These are phyloP conservation scores for Podaxis rugospora DNA, from an alignment of 768 basidiomycete genomes.

Conservation along the genomic window DNA sequence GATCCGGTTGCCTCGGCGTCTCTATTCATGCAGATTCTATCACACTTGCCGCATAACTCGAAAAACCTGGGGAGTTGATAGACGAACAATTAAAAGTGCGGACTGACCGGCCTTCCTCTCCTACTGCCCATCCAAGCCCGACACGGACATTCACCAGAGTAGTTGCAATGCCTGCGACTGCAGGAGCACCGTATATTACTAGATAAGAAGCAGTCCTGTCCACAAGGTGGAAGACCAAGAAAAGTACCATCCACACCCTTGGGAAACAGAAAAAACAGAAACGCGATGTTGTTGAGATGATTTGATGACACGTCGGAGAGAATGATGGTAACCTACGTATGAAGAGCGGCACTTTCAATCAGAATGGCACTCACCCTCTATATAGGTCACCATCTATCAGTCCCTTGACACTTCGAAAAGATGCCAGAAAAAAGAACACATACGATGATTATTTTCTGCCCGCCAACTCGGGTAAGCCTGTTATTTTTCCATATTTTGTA, in stretches of 20 bases:
- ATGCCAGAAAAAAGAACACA: not conserved
- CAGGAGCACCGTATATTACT: not conserved
- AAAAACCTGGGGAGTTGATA: not conserved
- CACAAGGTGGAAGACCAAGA: not conserved
- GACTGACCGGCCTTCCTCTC: not conserved
- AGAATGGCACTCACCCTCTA: not conserved
- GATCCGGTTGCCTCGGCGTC: not conserved
- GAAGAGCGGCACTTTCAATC: constrained; percentile 1
- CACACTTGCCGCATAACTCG: not conserved
- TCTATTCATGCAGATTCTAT: not conserved
- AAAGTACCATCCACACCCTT: not conserved
- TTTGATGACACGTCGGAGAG: not conserved
- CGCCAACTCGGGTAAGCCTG: not conserved
- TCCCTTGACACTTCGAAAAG: not conserved
- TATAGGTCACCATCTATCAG: not conserved
- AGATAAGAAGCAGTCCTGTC: not conserved
- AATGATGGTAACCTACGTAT: not conserved
- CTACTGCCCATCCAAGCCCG: constrained; percentile 6
- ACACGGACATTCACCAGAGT: constrained; percentile 2
- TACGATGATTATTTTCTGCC: not conserved
- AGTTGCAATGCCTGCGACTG: not conserved
- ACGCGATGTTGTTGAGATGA: not conserved
- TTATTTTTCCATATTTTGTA: constrained; percentile 1
- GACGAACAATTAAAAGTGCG: not conserved
- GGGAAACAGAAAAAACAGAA: no score